Evolutionary conservation across 176 grass and related monocot genomes (phyloP).

Genomic region (Dendrocalamus sinicus): DNA sequence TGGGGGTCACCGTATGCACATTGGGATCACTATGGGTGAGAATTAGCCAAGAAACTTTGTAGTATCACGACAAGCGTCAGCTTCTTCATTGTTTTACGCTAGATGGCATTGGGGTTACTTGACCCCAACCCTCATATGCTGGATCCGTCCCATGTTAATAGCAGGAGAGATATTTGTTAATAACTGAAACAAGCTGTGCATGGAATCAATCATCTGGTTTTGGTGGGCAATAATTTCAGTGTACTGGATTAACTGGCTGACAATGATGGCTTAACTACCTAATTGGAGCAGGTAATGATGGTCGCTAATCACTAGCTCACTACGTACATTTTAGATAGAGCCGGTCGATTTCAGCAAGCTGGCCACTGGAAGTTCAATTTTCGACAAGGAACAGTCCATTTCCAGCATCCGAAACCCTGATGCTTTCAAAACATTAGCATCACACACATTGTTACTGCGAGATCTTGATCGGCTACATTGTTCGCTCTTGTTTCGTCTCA

Average conservation of each 20-base stretch:
- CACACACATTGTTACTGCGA: too few species aligned
- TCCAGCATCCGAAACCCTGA: neutral
- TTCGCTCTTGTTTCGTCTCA: too few species aligned
- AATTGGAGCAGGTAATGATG: neutral
- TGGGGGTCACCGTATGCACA: too few species aligned
- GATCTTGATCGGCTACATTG: too few species aligned
- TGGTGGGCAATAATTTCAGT: neutral
- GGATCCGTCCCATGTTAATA: neutral
- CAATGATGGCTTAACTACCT: conserved; percentile 26
- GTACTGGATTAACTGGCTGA: conserved; percentile 8
- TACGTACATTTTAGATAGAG: neutral
- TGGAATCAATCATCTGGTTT: neutral
- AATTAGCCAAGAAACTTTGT: neutral
- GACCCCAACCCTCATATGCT: too few species aligned
- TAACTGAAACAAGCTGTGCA: neutral
- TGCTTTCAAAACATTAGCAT: neutral
- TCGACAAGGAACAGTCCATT: neutral
- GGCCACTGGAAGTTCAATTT: too few species aligned
- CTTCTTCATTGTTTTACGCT: neutral
- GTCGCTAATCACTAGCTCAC: neutral
- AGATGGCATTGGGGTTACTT: neutral
- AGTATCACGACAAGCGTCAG: neutral
- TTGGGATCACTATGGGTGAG: neutral
- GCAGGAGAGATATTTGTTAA: neutral
- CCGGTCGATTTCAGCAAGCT: neutral